These are phyloP conservation scores for Quercus aquifolioides DNA, from an alignment of 306 rosid species.

Conservation along the genomic window DNA sequence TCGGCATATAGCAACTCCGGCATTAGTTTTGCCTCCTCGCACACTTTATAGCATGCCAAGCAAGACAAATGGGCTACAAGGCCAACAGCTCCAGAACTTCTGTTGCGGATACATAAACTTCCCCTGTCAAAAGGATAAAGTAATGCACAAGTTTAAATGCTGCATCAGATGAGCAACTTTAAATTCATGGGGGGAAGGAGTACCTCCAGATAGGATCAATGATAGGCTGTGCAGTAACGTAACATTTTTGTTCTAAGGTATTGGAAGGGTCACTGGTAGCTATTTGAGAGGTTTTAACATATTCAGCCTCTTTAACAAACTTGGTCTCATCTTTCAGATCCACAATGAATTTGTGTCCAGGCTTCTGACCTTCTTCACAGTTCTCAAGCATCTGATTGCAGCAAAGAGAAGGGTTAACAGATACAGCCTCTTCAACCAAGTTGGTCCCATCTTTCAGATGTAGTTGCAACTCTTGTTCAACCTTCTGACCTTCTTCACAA, in stretches of 20 bases:
- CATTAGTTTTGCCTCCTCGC: constrained; percentile 38
- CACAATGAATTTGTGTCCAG: constrained; percentile 7
- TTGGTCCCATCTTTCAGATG: constrained; percentile 25
- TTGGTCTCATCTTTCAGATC: constrained; percentile 25
- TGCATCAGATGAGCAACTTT: constrained; percentile 6
- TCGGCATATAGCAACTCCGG: constrained; percentile 45
- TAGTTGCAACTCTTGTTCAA: neutral
- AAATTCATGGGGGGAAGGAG: neutral
- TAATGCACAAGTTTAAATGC: constrained; percentile 5
- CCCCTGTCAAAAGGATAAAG: constrained; percentile 57
- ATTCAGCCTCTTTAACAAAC: constrained; percentile 11
- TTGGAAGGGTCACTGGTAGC: constrained; percentile 6
- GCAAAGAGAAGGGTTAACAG: constrained; percentile 14
- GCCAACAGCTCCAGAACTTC: constrained; percentile 26
- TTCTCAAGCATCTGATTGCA: constrained; percentile 19
- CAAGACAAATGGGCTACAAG: constrained; percentile 64
- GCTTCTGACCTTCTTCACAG: constrained; percentile 12
- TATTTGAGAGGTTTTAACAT: constrained; percentile 22
- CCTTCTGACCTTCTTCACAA: constrained; percentile 3
- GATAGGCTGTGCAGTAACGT: constrained; percentile 53
- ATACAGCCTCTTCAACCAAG: constrained; percentile 10
- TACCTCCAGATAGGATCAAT: constrained; percentile 73
- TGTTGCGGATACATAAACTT: constrained; percentile 35
- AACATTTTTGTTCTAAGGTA: neutral
- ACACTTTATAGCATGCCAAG: constrained; percentile 59